phyloP scores from a whole-genome alignment of 805 yeast species.

The Ogataea nitratoaversa region DNA sequence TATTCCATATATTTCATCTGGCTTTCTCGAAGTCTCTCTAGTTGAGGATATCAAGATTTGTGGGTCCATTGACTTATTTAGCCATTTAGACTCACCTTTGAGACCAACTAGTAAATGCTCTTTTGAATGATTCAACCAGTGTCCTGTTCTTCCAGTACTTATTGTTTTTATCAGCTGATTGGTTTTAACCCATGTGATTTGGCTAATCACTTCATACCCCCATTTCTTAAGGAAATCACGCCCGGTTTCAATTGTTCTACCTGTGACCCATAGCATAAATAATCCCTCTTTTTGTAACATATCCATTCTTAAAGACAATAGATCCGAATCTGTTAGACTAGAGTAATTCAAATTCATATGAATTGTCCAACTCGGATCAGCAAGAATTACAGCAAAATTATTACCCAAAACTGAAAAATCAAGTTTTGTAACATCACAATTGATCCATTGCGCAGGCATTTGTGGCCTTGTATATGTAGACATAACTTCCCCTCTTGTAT shows the following conservation, averaged over 20 bases:
- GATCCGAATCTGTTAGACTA: constrained; percentile 72
- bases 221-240: constrained; percentile 68
- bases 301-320: constrained; percentile 60
- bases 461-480: constrained; percentile 21
- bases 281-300: constrained; percentile 80
- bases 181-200: constrained; percentile 85
- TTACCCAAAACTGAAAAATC: constrained; percentile 72
- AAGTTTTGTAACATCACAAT: constrained; percentile 73
- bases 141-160: constrained; percentile 95
- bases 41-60: constrained; percentile 80
- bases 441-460: constrained; percentile 76
- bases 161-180: constrained; percentile 85
- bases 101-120: constrained; percentile 85
- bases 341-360: constrained; percentile 82
- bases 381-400: constrained; percentile 71
- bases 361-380: constrained; percentile 97
- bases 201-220: constrained; percentile 81
- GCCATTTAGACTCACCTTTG: constrained; percentile 77
- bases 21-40: constrained; percentile 85
- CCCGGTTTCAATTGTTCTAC: constrained; percentile 87
- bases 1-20: constrained; percentile 84
- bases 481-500: constrained; percentile 45
- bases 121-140: constrained; percentile 93
- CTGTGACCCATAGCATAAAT: constrained; percentile 89
- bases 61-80: constrained; percentile 59